These are phyloP conservation scores for Fusarium fujikuroi DNA, from an alignment of 2,329 filamentous ascomycete genomes.

Conservation along the genomic window DNA sequence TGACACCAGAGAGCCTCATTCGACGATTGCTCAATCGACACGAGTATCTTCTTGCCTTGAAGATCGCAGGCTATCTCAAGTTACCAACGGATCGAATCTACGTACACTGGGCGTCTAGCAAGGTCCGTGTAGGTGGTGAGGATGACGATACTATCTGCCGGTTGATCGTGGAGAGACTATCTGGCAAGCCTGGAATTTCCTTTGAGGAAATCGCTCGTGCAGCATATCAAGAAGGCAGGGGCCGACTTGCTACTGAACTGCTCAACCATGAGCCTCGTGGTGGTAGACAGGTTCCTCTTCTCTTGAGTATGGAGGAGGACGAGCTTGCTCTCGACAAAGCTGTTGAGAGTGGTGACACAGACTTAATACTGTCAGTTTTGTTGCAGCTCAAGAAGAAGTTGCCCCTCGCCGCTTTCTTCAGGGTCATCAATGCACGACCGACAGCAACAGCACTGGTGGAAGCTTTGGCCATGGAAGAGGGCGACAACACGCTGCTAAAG, in stretches of 20 bases:
- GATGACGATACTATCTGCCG: slow-evolving; percentile 90
- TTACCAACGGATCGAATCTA: slow-evolving; percentile 91
- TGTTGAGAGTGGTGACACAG: slow-evolving; percentile 93
- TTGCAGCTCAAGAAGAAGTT: slow-evolving; percentile 90
- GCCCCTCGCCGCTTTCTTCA: slow-evolving; percentile 90
- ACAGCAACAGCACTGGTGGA: slow-evolving; percentile 91
- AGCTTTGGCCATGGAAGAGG: slow-evolving; percentile 74
- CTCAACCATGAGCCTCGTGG: slow-evolving; percentile 94
- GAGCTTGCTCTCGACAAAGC: slow-evolving; percentile 95
- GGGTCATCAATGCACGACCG: slow-evolving; percentile 85
- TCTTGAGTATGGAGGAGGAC: slow-evolving; percentile 95
- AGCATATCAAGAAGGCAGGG: slow-evolving; percentile 92
- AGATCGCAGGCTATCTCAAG: slow-evolving; percentile 86
- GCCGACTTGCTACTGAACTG: slow-evolving; percentile 87
- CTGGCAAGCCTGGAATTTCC: slow-evolving; percentile 90
- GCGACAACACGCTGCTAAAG: slow-evolving; percentile 85
- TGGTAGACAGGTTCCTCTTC: slow-evolving; percentile 93
- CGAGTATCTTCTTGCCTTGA: slow-evolving; percentile 90
- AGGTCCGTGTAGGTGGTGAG: slow-evolving; percentile 85
- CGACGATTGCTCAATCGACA: slow-evolving; percentile 86
- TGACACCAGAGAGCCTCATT: slow-evolving; percentile 90
- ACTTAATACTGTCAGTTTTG: slow-evolving; percentile 90
- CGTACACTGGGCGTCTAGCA: slow-evolving; percentile 96
- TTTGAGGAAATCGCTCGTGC: slow-evolving; percentile 94
- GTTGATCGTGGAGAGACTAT: slow-evolving; percentile 85